Evolutionary conservation across 805 yeast species (phyloP).

Genomic region (Sugiyamaella qingdaonensis): DNA sequence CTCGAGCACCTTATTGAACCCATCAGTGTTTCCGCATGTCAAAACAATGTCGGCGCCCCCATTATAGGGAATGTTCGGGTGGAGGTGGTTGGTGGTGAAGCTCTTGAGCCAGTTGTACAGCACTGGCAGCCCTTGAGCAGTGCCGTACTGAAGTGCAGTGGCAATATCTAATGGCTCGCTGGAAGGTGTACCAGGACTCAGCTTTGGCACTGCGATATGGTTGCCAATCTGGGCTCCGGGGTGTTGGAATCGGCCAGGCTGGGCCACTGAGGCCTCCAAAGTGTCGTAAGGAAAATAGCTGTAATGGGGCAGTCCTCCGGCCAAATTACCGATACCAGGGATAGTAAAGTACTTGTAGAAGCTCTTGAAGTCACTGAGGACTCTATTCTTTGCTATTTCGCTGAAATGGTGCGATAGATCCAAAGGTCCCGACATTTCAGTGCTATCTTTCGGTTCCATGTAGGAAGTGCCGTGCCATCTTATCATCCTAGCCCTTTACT

Average conservation of each 20-base stretch:
- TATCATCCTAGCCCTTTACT: neutral
- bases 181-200: constrained; percentile 49
- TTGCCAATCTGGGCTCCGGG: neutral
- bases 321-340: constrained; percentile 80
- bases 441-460: constrained; percentile 1
- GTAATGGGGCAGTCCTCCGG: constrained; percentile 80
- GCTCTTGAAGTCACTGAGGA: constrained; percentile 71
- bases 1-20: constrained; percentile 77
- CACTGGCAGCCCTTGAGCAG: constrained; percentile 77
- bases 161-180: constrained; percentile 61
- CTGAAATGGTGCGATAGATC: constrained; percentile 77
- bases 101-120: constrained; percentile 62
- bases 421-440: constrained; percentile 14
- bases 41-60: constrained; percentile 67
- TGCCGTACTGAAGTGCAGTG: constrained; percentile 80
- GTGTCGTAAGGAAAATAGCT: constrained; percentile 90
- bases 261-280: constrained; percentile 52
- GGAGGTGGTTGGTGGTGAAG: constrained; percentile 42
- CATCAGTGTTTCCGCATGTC: constrained; percentile 81
- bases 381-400: constrained; percentile 67
- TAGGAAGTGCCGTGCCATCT: constrained; percentile 1
- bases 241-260: constrained; percentile 38
- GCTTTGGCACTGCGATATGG: constrained; percentile 14
- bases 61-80: constrained; percentile 31
- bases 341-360: constrained; percentile 72